phyloP scores from a whole-genome alignment of 2,329 filamentous ascomycete genomes.

The Penicillium sp. region DNA sequence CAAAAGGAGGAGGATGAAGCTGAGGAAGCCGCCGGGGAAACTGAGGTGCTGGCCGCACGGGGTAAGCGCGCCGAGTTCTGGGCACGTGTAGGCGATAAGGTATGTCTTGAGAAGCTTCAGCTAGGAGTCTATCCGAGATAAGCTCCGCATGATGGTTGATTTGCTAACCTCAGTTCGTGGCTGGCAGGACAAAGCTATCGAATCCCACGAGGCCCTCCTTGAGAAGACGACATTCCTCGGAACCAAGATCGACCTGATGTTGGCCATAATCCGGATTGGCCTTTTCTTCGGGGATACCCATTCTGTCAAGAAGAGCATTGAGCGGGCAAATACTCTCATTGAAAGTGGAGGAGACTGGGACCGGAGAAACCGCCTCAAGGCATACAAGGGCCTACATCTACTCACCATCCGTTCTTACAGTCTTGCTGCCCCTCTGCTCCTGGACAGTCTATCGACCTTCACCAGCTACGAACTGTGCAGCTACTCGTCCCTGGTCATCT shows the following conservation, averaged over 20 bases:
- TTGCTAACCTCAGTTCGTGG: too few relatives aligned
- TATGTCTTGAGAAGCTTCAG: slow-evolving; percentile 1
- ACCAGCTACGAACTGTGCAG: slow-evolving; percentile 97
- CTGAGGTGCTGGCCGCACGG: slow-evolving; percentile 81
- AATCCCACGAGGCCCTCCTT: slow-evolving; percentile 82
- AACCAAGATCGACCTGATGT: slow-evolving; percentile 91
- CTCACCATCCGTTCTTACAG: slow-evolving; percentile 87
- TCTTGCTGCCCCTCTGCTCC: slow-evolving; percentile 78
- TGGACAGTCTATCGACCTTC: slow-evolving; percentile 95
- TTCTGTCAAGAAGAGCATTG: slow-evolving; percentile 86
- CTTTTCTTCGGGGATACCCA: slow-evolving; percentile 92
- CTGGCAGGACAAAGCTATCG: slow-evolving; percentile 80
- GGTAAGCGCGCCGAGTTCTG: slow-evolving; percentile 95
- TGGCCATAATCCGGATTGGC: slow-evolving; percentile 89
- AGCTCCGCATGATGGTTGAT: too few relatives aligned
- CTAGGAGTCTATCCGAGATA: too few relatives aligned
- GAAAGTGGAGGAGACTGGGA: slow-evolving; percentile 98
- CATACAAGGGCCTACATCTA: slow-evolving; percentile 89
- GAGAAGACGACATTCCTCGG: slow-evolving; percentile 96
- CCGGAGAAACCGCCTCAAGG: slow-evolving; percentile 93
- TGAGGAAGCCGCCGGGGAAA: slow-evolving; percentile 89
- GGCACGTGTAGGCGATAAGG: slow-evolving; percentile 93
- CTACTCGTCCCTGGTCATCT: slow-evolving; percentile 88
- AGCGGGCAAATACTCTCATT: slow-evolving; percentile 78
- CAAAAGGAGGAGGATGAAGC: slow-evolving; percentile 90